These are phyloP conservation scores for Penicillium taxi DNA, from an alignment of 495 filamentous ascomycete genomes.

Conservation along the genomic window DNA sequence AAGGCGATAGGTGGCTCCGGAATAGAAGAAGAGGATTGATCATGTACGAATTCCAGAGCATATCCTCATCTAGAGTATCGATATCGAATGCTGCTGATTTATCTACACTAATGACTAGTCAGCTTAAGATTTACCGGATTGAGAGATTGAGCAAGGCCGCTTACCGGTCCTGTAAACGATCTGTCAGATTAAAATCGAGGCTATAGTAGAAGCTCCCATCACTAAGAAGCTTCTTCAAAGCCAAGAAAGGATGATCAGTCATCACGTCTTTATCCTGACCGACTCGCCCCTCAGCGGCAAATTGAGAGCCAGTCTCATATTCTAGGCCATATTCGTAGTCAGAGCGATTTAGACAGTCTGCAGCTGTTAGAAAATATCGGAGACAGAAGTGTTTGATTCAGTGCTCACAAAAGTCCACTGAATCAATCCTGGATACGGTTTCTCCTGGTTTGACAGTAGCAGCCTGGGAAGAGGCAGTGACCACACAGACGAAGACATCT, in stretches of 20 bases:
- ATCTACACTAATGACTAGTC: constrained; percentile 39
- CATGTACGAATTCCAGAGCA: constrained; percentile 98
- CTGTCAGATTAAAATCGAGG: constrained; percentile 91
- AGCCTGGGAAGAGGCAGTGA: constrained; percentile 66
- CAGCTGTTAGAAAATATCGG: constrained; percentile 2
- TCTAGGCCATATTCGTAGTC: constrained; percentile 68
- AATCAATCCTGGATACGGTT: constrained; percentile 75
- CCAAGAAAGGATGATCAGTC: constrained; percentile 79
- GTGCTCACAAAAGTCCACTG: constrained; percentile 73
- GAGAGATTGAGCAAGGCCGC: constrained; percentile 19
- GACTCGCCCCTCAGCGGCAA: constrained; percentile 45
- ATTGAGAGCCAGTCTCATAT: constrained; percentile 50
- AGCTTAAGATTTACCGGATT: constrained; percentile 22
- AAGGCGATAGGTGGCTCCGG: constrained; percentile 63
- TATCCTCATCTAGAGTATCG: constrained; percentile 76
- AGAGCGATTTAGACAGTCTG: constrained; percentile 75
- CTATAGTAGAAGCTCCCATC: constrained; percentile 99
- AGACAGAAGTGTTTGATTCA: not conserved
- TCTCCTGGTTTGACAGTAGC: constrained; percentile 81
- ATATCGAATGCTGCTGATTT: constrained; percentile 61
- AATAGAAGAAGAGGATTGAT: constrained; percentile 86
- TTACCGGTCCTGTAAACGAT: constrained; percentile 84
- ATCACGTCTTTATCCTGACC: constrained; percentile 56
- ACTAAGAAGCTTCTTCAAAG: constrained; percentile 81
- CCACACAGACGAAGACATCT: constrained; percentile 90